These are phyloP conservation scores for Psidium friedrichsthalianum DNA, from an alignment of 345 rosid species.

Conservation along the genomic window DNA sequence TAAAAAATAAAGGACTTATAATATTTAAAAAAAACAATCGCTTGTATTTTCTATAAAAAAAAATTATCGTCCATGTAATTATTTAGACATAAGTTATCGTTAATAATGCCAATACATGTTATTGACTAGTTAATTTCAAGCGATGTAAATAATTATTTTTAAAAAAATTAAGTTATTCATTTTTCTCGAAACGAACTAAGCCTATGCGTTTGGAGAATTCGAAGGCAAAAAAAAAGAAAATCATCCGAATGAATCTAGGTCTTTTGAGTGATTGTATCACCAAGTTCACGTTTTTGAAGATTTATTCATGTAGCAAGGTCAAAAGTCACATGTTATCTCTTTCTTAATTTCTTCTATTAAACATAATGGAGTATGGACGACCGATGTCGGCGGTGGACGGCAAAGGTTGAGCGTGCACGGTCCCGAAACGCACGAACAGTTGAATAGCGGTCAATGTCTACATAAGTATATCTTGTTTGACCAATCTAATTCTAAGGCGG, in stretches of 20 bases:
- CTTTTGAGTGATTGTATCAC: background rate
- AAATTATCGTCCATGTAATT: too few species aligned
- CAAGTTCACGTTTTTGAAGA: fast-evolving
- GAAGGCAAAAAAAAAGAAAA: background rate
- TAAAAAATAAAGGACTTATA: too few species aligned
- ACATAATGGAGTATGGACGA: background rate
- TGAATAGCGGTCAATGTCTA: background rate
- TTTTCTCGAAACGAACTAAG: background rate
- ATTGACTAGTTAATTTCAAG: too few species aligned
- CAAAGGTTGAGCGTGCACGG: background rate
- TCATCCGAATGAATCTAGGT: too few species aligned
- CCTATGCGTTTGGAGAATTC: background rate
- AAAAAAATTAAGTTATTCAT: background rate
- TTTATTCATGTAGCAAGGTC: background rate
- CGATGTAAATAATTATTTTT: too few species aligned
- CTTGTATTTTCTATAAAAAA: too few species aligned
- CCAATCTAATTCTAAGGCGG: background rate
- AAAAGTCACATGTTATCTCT: background rate
- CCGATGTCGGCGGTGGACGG: background rate
- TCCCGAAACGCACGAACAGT: background rate
- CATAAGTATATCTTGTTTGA: background rate
- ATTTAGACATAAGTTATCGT: too few species aligned
- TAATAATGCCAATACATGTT: too few species aligned
- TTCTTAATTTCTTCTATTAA: too few species aligned
- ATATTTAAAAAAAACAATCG: too few species aligned